These are phyloP conservation scores for Fusarium humuli DNA, from an alignment of 2,329 filamentous ascomycete genomes.

Conservation along the genomic window DNA sequence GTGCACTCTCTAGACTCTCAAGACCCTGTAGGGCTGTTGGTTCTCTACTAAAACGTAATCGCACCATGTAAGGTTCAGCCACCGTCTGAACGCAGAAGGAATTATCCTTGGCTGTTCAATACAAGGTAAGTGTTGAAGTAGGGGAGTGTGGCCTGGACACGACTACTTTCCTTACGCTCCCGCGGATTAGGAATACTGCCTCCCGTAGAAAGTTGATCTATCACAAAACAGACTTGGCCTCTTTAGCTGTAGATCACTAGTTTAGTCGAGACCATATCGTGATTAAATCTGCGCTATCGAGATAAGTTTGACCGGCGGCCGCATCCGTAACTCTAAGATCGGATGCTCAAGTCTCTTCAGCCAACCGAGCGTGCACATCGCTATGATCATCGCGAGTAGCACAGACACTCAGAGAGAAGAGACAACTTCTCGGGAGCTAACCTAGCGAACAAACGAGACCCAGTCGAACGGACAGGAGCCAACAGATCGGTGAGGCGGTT, in stretches of 20 bases:
- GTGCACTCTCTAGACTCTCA: not conserved
- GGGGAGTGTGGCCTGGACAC: not conserved
- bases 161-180: rapidly evolving
- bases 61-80: not conserved
- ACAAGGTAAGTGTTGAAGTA: rapidly evolving
- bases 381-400: too few relatives aligned
- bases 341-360: not conserved
- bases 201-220: too few relatives aligned
- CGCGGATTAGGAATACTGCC: too few relatives aligned
- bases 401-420: not conserved
- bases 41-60: rapidly evolving
- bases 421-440: not conserved
- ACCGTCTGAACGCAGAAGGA: not conserved
- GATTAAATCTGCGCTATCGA: not conserved
- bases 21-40: not conserved
- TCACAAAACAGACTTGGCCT: too few relatives aligned
- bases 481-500: not conserved
- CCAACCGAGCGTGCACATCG: not conserved
- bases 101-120: not conserved
- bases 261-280: not conserved
- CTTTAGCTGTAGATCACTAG: not conserved
- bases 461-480: too few relatives aligned
- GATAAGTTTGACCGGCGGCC: not conserved
- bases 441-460: not conserved
- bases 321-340: not conserved